phyloP scores from a whole-genome alignment of 2,329 filamentous ascomycete species.

The Gnomoniopsis smithogilvyi region DNA sequence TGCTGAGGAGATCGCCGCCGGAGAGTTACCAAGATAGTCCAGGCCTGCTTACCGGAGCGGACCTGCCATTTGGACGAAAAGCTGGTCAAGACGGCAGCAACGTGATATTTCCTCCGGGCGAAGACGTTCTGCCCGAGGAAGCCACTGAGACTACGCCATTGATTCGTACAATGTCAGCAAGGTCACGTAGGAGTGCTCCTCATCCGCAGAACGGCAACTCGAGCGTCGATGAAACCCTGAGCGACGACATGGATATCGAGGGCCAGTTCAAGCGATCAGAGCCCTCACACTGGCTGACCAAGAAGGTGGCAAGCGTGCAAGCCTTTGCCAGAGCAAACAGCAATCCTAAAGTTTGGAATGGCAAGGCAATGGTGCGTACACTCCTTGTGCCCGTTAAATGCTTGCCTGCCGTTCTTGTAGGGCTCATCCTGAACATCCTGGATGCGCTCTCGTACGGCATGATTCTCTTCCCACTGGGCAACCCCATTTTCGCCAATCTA shows the following conservation, averaged over 20 bases:
- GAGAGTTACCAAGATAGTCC: constrained; percentile 25
- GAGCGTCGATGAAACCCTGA: constrained; percentile 16
- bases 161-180: constrained; percentile 32
- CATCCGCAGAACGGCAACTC: constrained; percentile 20
- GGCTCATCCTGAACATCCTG: constrained; percentile 84
- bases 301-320: constrained; percentile 24
- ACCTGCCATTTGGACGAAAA: constrained; percentile 10
- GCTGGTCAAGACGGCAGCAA: constrained; percentile 16
- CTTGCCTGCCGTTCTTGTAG: constrained; percentile 83
- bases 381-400: constrained; percentile 65
- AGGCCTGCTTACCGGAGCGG: neutral
- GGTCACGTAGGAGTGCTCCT: constrained; percentile 28
- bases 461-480: constrained; percentile 91
- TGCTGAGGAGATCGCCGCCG: constrained; percentile 48
- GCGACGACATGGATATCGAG: constrained; percentile 42
- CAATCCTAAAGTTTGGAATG: constrained; percentile 72
- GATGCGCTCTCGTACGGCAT: constrained; percentile 96
- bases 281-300: constrained; percentile 32
- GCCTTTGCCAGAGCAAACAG: constrained; percentile 31
- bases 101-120: neutral
- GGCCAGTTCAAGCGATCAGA: constrained; percentile 39
- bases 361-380: constrained; percentile 59
- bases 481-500: constrained; percentile 78
- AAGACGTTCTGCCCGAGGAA: constrained; percentile 1
- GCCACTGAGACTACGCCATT: constrained; percentile 46